Evolutionary conservation across 179 eudicot genomes (phyloP), one percentile per base, ranked within the genome.

Genomic region (Vitellaria paradoxa): DNA sequence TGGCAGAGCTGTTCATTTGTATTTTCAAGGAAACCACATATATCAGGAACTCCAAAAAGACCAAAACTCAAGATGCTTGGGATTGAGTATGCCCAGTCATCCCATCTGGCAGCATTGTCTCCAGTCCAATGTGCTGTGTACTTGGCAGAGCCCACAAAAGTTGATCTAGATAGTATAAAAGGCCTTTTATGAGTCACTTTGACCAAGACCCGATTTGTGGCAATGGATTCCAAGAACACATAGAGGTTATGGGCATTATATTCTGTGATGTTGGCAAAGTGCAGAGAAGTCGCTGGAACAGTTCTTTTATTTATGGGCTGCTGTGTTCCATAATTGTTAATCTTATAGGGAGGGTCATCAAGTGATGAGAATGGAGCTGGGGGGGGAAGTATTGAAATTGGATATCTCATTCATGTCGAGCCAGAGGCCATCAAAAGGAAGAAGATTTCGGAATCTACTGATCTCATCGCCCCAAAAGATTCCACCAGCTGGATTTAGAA

Each of bases 121-220:
- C 98, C 98, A 11, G 97, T 93, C 98, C 98, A 93, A 77, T 93
- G 98, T 21, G 98, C 98, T 11, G 98, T 78, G 76, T 89, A 92
- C 83, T 82, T 89, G 56, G 97, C 98, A 6, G 98, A 89, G 14
- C 98, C 98, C 42, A 89, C 88, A 68, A 92, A 92, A 12, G 95
- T 93, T 0, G 97, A 93, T 70, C 97, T 84, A 0, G 86, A 76
- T 7, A 93, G 84, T 17, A 93, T 73, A 81, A 93, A 93, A 1
- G 95, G 95, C 69, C 98, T 82, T 63, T 92, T 84, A 17, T 86
- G 79, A 49, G 84, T 90, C 26, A 84, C 80, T 10, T 68, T 83
- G 59, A 81, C 74, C 24, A 92, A 83, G 45, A 91, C 98, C 23
- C 60, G 74, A 81, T 86, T 83, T 6, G 98, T 93, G 40, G 95